phyloP scores from a whole-genome alignment of 176 grass and related monocot genomes.

The Triticum dicoccoides region DNA sequence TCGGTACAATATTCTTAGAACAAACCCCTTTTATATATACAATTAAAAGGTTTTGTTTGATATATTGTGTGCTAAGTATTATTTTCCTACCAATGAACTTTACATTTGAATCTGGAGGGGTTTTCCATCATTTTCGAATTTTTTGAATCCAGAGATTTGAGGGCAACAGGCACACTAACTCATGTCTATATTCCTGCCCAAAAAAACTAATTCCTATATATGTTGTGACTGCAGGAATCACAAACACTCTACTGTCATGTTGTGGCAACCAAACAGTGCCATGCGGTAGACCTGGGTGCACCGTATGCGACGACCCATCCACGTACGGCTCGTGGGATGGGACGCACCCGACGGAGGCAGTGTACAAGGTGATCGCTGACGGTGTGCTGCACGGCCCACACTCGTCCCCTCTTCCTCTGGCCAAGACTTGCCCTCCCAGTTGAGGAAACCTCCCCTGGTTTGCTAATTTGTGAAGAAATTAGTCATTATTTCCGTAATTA shows the following conservation, averaged over 20 bases:
- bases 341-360: constrained; percentile 64
- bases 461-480: too few species aligned
- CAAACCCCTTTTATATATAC: too few species aligned
- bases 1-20: too few species aligned
- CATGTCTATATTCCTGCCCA: background rate
- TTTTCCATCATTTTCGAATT: too few species aligned
- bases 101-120: too few species aligned
- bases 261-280: constrained; percentile 42
- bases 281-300: constrained; percentile 27
- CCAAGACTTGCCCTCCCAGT: constrained; percentile 27
- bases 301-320: constrained; percentile 52
- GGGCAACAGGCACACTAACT: background rate
- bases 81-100: too few species aligned
- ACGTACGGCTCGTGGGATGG: constrained; percentile 56
- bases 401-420: constrained; percentile 32
- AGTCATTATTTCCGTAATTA: too few species aligned
- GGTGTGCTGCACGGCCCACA: constrained; percentile 47
- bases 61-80: too few species aligned
- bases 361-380: constrained; percentile 54
- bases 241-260: constrained; percentile 24
- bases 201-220: background rate
- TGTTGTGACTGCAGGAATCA: constrained; percentile 32
- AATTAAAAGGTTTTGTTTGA: too few species aligned
- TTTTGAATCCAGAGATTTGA: too few species aligned
- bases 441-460: background rate